Percentiles rank a stretch among this genome's conserved stretches.
Evolutionary conservation across 495 filamentous ascomycete genomes (phyloP).

Genomic region (Xanthoparmelia taractica): DNA sequence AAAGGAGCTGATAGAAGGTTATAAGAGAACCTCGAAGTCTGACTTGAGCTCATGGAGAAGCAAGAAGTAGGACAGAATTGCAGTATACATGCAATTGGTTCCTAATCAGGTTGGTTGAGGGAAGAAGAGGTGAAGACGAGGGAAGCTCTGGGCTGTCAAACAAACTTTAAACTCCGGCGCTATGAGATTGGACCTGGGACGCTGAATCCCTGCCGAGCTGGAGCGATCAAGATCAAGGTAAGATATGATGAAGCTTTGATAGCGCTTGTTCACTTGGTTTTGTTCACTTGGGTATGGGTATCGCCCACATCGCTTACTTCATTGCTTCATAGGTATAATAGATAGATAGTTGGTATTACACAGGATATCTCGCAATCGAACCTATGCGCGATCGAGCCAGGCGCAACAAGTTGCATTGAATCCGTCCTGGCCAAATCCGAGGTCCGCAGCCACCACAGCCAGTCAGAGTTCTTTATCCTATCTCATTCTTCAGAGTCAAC

Average conservation of each 20-base stretch:
- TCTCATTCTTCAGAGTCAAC: background rate
- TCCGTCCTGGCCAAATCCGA: background rate
- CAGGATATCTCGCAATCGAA: background rate
- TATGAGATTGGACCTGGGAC: background rate
- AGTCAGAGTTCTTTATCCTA: too few relatives aligned
- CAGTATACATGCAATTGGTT: background rate
- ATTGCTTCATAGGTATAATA: too few relatives aligned
- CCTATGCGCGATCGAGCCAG: background rate
- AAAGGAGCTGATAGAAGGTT: background rate
- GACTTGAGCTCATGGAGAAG: slow-evolving; percentile 1
- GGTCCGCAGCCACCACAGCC: background rate
- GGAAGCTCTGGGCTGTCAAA: too few relatives aligned
- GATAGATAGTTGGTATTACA: too few relatives aligned
- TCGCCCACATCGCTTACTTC: too few relatives aligned
- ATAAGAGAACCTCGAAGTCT: background rate
- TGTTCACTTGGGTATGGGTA: too few relatives aligned
- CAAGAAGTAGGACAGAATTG: background rate
- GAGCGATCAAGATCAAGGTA: background rate
- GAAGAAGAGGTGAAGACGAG: background rate
- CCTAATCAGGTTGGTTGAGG: background rate
- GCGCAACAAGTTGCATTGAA: background rate
- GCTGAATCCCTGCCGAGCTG: background rate
- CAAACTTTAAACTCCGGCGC: background rate
- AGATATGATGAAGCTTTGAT: too few relatives aligned
- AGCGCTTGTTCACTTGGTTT: too few relatives aligned